Conservation (phyloP, 2,329 filamentous ascomycete species). For the Aspergillus neoniger region DNA sequence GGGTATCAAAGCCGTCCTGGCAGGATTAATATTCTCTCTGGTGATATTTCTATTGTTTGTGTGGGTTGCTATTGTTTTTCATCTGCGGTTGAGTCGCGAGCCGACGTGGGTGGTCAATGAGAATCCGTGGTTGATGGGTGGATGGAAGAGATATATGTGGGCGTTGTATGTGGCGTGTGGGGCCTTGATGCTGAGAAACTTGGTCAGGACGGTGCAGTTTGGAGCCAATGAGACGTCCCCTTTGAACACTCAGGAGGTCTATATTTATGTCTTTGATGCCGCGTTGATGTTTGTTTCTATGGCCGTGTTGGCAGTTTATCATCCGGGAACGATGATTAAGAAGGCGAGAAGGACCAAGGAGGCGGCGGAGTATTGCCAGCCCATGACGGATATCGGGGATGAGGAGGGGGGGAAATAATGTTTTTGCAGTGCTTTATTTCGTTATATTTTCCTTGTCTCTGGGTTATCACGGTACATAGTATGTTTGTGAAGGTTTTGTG, state of each 20-base stretch:
- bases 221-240: slow-evolving; percentile 15
- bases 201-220: slow-evolving; percentile 35
- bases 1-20: slow-evolving; percentile 31
- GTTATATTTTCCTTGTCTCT: no score
- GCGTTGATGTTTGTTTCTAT: slow-evolving; percentile 29
- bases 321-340: slow-evolving; percentile 25
- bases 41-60: slow-evolving; percentile 33
- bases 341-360: background rate
- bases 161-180: slow-evolving; percentile 29
- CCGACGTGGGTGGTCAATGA: slow-evolving; percentile 21
- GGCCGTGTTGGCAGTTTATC: slow-evolving; percentile 25
- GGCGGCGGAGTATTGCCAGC: no score
- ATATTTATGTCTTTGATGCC: slow-evolving; percentile 38
- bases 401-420: no score
- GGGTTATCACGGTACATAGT: no score
- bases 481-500: no score
- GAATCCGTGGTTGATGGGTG: slow-evolving; percentile 14
- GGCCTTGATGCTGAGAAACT: slow-evolving; percentile 31
- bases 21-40: slow-evolving; percentile 32
- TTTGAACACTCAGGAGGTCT: slow-evolving; percentile 29
- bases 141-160: slow-evolving; percentile 32
- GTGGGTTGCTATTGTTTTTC: slow-evolving; percentile 26
- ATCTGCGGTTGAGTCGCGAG: slow-evolving; percentile 19
- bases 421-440: no score
- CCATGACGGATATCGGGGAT: no score